phyloP scores from a whole-genome alignment of 2,329 filamentous ascomycete genomes.

The Aspergillus nomiae region DNA sequence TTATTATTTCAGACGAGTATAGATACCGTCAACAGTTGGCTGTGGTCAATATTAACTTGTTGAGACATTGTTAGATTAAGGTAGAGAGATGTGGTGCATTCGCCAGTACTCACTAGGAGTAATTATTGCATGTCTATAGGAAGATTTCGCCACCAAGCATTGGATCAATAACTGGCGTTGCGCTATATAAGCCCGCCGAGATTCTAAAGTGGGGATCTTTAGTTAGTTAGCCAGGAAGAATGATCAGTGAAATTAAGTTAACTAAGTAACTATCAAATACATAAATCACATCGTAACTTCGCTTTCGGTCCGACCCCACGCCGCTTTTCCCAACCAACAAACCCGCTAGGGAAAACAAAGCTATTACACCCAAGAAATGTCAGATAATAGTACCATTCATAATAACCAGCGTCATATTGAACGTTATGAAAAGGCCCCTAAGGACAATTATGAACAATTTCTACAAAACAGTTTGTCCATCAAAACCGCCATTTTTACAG shows the following conservation, averaged over 20 bases:
- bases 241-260: neutral
- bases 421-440: neutral
- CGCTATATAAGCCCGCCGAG: neutral
- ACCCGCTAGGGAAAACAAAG: neutral
- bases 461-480: constrained; percentile 1
- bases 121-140: neutral
- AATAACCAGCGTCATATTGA: neutral
- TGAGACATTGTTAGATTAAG: neutral
- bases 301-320: neutral
- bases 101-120: neutral
- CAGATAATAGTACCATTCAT: neutral
- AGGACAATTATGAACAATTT: neutral
- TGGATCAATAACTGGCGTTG: neutral
- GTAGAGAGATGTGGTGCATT: neutral
- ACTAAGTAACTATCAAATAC: neutral
- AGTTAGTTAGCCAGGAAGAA: neutral
- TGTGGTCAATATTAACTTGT: neutral
- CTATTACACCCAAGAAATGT: neutral
- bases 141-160: neutral
- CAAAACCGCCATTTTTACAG: constrained; percentile 4
- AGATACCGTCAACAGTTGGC: neutral
- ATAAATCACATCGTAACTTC: neutral
- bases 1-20: neutral
- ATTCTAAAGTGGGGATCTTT: neutral
- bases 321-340: neutral